These are phyloP conservation scores for Gracilaria domingensis DNA, from an alignment of 23 red algal genomes.

Conservation along the genomic window DNA sequence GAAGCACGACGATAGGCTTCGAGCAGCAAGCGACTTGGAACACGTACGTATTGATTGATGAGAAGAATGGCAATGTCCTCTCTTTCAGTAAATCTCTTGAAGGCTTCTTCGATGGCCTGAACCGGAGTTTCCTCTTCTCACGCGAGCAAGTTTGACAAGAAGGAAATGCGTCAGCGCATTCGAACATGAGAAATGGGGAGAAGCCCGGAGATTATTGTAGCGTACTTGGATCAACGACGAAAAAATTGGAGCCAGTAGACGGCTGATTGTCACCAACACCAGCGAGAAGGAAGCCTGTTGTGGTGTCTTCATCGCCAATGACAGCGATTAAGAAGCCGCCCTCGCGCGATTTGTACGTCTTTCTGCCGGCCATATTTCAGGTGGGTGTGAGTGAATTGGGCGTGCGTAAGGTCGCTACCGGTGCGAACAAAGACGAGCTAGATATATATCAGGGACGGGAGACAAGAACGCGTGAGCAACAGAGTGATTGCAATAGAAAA, in stretches of 20 bases:
- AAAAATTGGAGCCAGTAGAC: conserved; percentile 81
- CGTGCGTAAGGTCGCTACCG: not conserved
- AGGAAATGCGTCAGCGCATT: not conserved
- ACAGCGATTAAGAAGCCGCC: conserved; percentile 88
- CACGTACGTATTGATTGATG: conserved; percentile 97
- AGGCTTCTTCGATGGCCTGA: conserved; percentile 89
- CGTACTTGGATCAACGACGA: conserved; percentile 95
- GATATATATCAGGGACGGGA: not conserved
- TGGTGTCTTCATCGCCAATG: conserved; percentile 97
- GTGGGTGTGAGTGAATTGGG: not conserved
- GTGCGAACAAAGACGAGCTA: not conserved
- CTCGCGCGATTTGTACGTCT: conserved; percentile 57
- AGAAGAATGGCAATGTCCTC: conserved; percentile 95
- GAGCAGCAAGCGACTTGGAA: not conserved
- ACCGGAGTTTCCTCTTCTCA: conserved; percentile 83
- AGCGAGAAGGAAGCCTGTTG: conserved; percentile 95
- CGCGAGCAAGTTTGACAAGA: not conserved
- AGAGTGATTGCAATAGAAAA: not conserved
- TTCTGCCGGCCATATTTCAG: conserved; percentile 36
- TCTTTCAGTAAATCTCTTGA: conserved; percentile 85
- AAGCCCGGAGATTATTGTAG: not conserved
- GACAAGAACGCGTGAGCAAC: too few relatives aligned
- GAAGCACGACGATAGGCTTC: not conserved
- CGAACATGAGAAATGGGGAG: not conserved
- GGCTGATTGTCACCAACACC: conserved; percentile 86